Evolutionary conservation across 148 eudicot species (phyloP), one percentile per base, ranked within the genome.

Genomic region (Spergularia marina): DNA sequence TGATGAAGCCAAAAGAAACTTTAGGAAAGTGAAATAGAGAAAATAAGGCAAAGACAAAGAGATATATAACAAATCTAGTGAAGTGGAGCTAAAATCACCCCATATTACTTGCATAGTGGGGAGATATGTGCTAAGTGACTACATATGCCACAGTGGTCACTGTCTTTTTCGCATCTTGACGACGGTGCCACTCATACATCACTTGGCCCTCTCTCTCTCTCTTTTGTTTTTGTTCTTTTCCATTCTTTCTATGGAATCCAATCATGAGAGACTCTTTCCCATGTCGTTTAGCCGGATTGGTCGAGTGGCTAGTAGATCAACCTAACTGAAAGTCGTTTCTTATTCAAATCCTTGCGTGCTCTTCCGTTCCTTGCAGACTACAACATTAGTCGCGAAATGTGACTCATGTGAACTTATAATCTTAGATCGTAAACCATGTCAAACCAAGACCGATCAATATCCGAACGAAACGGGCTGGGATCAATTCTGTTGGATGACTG

Each of bases 11-110:
- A 70, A 70, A 62, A 41, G 4, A 53, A 74, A 62, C 68, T 74
- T 62, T 74, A 23, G 60, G 15, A 34, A 74, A 74, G 53, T 17
- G 7, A 15, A 4, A 34, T n/a, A 47, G 49, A 44, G 10, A 44
- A 44, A 44, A 44, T 44, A 44, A 44, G 49, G 49, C 49, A 73
- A 73, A 18, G 59, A 18, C 63, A 40, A 56, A 54, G 63, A 39
- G 9, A 65, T 17, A 56, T 7, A 53, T 16, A 8, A 56, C 30
- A 58, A 62, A 68, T 49, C 47, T 76, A 39, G 54, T 14, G 30
- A 44, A 68, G 68, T 68, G 73, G 79, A 76, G 54, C 62, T 53
- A 23, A 72, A 65, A 65, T 18, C 54, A n/a, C 39, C n/a, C 71
- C 39, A 41, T 44, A 6, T 65, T 30, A 53, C 41, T 16, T 40